A percentile compares a stretch with the other conserved stretches of the same genome.
phyloP scores from a whole-genome alignment of 371 early-diverging fungal genomes.

The Mycotypha africana region DNA sequence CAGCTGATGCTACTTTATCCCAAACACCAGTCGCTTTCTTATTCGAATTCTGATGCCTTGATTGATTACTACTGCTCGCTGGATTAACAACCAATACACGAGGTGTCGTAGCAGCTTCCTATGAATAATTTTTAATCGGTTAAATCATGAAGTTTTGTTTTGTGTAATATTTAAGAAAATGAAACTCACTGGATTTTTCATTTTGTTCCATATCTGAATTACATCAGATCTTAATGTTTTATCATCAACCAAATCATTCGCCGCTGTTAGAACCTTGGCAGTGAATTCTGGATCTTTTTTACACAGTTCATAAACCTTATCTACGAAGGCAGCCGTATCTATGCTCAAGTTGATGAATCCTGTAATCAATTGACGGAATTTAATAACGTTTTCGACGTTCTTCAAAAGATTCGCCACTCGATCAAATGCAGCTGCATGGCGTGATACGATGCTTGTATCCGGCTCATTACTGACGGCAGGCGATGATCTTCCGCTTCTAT shows the following conservation, averaged over 20 bases:
- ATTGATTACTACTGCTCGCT: background rate
- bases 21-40: slow-evolving; percentile 13
- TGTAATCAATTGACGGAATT: slow-evolving; percentile 54
- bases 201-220: slow-evolving; percentile 66
- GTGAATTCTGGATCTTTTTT: slow-evolving; percentile 34
- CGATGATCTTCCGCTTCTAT: slow-evolving; percentile 21
- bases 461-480: background rate
- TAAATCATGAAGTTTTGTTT: background rate
- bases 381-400: slow-evolving; percentile 44
- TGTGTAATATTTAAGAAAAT: background rate
- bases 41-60: background rate
- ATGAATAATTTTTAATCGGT: too few relatives aligned
- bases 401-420: slow-evolving; percentile 39
- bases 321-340: slow-evolving; percentile 49
- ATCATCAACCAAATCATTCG: slow-evolving; percentile 48
- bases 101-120: too few relatives aligned
- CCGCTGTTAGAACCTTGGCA: slow-evolving; percentile 46
- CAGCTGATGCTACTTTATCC: slow-evolving; percentile 18
- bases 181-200: slow-evolving; percentile 46
- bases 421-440: slow-evolving; percentile 47
- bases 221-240: slow-evolving; percentile 55
- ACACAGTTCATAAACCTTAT: slow-evolving; percentile 45
- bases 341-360: slow-evolving; percentile 40
- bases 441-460: slow-evolving; percentile 13
- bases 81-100: slow-evolving; percentile 12